phyloP scores from a whole-genome alignment of 345 rosid genomes.

The Leavenworthia alabamica region DNA sequence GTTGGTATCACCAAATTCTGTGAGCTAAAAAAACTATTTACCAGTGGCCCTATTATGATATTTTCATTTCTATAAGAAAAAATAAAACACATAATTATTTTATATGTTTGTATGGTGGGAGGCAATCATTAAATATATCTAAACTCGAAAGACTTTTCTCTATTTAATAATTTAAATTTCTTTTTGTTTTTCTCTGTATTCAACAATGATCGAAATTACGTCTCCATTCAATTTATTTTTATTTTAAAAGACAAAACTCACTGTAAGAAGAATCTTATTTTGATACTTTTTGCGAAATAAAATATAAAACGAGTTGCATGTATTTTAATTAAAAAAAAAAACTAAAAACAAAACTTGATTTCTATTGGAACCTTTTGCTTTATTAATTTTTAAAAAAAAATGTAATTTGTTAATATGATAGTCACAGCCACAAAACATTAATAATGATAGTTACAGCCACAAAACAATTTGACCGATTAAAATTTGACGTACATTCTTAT shows the following conservation, averaged over 20 bases:
- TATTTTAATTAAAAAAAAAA: background rate
- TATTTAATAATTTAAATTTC: background rate
- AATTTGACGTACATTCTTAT: conserved; percentile 27
- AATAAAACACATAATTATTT: background rate
- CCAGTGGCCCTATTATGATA: background rate
- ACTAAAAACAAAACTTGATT: background rate
- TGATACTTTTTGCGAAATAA: background rate
- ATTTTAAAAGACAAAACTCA: background rate
- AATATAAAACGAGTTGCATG: background rate
- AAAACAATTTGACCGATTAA: conserved; percentile 16
- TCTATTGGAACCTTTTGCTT: background rate
- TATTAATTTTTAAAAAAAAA: background rate
- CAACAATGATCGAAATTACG: conserved; percentile 10
- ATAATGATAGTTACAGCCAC: conserved; percentile 21
- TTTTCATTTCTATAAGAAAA: background rate
- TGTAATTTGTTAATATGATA: background rate
- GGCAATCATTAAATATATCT: conserved; percentile 6
- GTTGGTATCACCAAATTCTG: background rate
- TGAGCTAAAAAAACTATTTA: conserved; percentile 2
- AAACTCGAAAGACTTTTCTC: conserved; percentile 18
- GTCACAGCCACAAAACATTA: conserved; percentile 20
- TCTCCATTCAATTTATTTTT: background rate
- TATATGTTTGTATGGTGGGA: conserved; percentile 19
- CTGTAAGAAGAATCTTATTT: background rate
- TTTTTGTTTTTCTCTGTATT: conserved; percentile 16